Conservation (phyloP, 2,329 filamentous ascomycete genomes). For the Pestalotiopsis sp. region DNA sequence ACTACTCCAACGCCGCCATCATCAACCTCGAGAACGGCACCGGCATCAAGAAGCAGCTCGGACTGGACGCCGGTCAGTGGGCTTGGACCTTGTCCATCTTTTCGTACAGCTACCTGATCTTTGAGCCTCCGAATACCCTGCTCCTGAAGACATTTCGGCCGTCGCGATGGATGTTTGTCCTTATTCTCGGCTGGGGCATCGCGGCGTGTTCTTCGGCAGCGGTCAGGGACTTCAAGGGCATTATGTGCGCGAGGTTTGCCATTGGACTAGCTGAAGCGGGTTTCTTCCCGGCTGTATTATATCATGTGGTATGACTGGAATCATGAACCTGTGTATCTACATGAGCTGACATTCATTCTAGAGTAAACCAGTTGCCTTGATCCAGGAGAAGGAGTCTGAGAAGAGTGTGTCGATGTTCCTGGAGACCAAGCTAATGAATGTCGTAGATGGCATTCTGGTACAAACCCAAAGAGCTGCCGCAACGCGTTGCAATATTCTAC, state of each 20-base stretch:
- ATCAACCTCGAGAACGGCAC: slow-evolving; percentile 42
- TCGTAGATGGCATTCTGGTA: slow-evolving; percentile 40
- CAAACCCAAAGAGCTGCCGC: slow-evolving; percentile 35
- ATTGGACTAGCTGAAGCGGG: slow-evolving; percentile 40
- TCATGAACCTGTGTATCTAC: background rate
- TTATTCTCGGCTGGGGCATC: slow-evolving; percentile 38
- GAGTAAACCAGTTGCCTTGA: background rate
- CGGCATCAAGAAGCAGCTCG: slow-evolving; percentile 40
- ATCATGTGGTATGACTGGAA: slow-evolving; percentile 25
- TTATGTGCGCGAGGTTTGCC: slow-evolving; percentile 40
- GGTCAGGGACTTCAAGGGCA: slow-evolving; percentile 35
- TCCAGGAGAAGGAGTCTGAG: no score
- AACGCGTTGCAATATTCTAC: slow-evolving; percentile 41
- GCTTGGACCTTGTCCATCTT: slow-evolving; percentile 43
- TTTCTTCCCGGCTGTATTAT: slow-evolving; percentile 38
- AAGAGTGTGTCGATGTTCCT: no score
- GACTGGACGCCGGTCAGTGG: slow-evolving; percentile 35
- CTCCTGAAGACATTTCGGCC: slow-evolving; percentile 37
- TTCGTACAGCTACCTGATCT: slow-evolving; percentile 40
- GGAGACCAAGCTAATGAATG: background rate
- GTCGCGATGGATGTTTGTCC: slow-evolving; percentile 37
- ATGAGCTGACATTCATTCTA: background rate
- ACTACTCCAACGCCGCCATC: slow-evolving; percentile 43
- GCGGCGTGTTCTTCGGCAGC: slow-evolving; percentile 38
- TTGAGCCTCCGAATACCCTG: slow-evolving; percentile 41